Conservation (phyloP, 192 early-diverging fungal species). For the Coemansia sp. region DNA sequence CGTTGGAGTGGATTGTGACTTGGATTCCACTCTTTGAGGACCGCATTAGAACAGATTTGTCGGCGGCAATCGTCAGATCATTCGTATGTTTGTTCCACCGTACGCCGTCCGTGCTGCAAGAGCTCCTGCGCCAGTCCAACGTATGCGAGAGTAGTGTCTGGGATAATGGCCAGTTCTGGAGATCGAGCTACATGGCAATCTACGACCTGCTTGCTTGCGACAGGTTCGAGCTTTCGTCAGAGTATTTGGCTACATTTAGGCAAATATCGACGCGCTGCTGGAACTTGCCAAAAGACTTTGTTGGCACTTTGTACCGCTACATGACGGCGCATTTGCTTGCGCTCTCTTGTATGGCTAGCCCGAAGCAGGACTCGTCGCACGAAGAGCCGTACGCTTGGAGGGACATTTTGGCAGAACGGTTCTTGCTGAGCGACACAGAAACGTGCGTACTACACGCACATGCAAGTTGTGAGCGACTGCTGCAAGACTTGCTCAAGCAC, state of each 20-base stretch:
- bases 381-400: not conserved
- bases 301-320: not conserved
- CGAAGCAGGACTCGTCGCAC: not conserved
- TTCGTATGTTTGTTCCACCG: not conserved
- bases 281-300: not conserved
- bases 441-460: not conserved
- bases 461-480: not conserved
- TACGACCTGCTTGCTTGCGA: not conserved
- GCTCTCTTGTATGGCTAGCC: not conserved
- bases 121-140: not conserved
- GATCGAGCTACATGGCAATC: not conserved
- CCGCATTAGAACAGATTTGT: not conserved
- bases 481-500: not conserved
- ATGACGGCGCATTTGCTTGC: not conserved
- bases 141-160: not conserved
- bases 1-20: not conserved
- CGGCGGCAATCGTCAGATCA: not conserved
- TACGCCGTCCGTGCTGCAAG: not conserved
- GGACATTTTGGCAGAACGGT: not conserved
- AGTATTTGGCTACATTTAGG: not conserved
- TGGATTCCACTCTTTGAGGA: conserved; percentile 2
- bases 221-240: not conserved
- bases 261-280: not conserved
- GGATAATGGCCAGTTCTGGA: not conserved
- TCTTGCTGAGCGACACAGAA: not conserved